Base-by-base conservation (phyloP, 768 basidiomycete genomes). In the Leccinum boreale region DNA sequence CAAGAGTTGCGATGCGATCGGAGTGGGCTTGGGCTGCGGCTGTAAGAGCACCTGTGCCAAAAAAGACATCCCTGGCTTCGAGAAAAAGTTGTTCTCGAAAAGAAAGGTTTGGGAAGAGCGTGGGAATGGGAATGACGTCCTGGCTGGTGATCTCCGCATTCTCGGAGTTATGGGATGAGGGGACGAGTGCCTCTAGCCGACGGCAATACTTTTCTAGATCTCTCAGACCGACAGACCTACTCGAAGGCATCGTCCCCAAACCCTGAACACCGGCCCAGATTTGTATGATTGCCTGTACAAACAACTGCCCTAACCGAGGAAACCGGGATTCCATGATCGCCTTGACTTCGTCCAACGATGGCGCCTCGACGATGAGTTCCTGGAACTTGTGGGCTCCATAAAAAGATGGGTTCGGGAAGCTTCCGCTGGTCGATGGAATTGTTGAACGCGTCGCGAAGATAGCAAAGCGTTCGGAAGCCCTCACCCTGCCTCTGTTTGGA, bases 1-100 rank as follows among this genome's bases (percentile, higher is more conserved):
- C 74, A 23, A 83, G 69, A 3, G 70, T 52, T 3, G 85, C 79
- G 52, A 93, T 75, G 3, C 74, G 72, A 7, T 80, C 77, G 15
- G 75, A 60, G 61, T 85, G 81, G 5, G 76, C 72, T 50, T 75
- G 82, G 48, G 84, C 80, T 9, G 81, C 70, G 1, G 79, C 61
- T 2, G 85, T 86, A 50, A 80, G 77, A 5, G 77, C 72, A 15
- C 84, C 83, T 24, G 85, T 80, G 36, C 92, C 92, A 62, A 97
- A 92, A 75, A 99, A 98, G 23, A 96, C 84, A 69, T 98, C 97
- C 19, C 89, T 81, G 0, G 92, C 91, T 67, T 94, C 91, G 44
- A 92, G 77, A 65, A 87, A 94, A 29, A 98, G 84, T 53, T 94
- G 92, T 71, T 98, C 95, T 44, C 94, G 85, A 2, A 95, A 68